These are phyloP conservation scores for Mycena albidolilacea DNA, from an alignment of 768 basidiomycete species.

Conservation along the genomic window DNA sequence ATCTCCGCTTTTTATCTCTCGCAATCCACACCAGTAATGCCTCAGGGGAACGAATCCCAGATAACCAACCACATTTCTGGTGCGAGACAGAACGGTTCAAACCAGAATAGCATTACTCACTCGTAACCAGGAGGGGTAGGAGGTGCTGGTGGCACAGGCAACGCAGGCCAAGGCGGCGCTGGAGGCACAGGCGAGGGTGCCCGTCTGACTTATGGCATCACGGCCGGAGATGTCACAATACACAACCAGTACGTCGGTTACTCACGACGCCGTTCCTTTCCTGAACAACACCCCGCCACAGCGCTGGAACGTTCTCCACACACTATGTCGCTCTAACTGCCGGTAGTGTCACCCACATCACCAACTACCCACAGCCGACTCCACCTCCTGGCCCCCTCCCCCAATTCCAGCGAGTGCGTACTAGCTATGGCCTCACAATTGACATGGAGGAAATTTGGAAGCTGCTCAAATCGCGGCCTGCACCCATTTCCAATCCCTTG, in stretches of 20 bases:
- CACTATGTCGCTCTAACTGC: not conserved
- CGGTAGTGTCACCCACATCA: not conserved
- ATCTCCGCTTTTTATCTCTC: not conserved
- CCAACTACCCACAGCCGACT: not conserved
- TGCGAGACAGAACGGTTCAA: no score
- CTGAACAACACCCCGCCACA: slow-evolving; percentile 1
- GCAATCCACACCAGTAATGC: no score
- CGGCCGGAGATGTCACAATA: not conserved
- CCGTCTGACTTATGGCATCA: not conserved
- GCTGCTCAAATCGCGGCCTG: slow-evolving; percentile 18
- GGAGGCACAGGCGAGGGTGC: slow-evolving; percentile 11
- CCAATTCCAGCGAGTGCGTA: slow-evolving; percentile 19
- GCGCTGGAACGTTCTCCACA: slow-evolving; percentile 3
- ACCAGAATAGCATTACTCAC: no score
- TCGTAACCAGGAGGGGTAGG: no score
- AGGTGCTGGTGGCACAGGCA: no score
- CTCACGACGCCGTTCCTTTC: slow-evolving; percentile 6
- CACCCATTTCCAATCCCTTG: slow-evolving; percentile 19
- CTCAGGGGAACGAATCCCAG: no score
- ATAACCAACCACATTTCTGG: no score
- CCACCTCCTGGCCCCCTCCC: not conserved
- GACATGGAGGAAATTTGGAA: slow-evolving; percentile 22
- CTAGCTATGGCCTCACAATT: slow-evolving; percentile 19
- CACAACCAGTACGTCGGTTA: slow-evolving; percentile 16
- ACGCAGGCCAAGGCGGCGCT: not conserved